These are phyloP conservation scores for Trifolium dubium DNA, from an alignment of 306 rosid species.

Conservation along the genomic window DNA sequence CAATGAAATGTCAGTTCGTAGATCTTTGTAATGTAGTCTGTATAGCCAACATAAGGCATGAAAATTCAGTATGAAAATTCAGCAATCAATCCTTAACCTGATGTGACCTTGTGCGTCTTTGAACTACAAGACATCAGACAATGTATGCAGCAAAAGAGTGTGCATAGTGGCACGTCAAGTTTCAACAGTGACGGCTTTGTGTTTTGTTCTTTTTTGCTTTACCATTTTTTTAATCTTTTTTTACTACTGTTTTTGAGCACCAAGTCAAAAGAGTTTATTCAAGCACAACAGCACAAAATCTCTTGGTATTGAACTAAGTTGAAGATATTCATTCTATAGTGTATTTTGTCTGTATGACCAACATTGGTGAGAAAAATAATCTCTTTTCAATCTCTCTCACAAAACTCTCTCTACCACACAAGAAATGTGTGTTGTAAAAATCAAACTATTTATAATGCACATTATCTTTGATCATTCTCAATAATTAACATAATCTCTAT, in stretches of 20 bases:
- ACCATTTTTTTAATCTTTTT: neutral
- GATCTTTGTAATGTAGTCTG: constrained; percentile 66
- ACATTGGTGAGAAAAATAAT: too few relatives aligned
- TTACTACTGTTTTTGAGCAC: constrained; percentile 50
- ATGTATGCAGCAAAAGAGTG: constrained; percentile 38
- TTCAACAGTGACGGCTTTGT: constrained; percentile 48
- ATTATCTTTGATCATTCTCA: too few relatives aligned
- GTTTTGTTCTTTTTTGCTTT: constrained; percentile 42
- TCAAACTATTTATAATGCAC: too few relatives aligned
- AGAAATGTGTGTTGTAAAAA: too few relatives aligned
- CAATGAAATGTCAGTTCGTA: constrained; percentile 63
- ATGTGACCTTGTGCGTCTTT: constrained; percentile 41
- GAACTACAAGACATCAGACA: constrained; percentile 47
- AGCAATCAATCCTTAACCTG: constrained; percentile 42
- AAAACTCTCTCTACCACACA: constrained; percentile 44
- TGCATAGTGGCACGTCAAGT: constrained; percentile 8
- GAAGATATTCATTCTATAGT: too few relatives aligned
- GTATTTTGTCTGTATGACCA: too few relatives aligned
- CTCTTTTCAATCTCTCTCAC: constrained; percentile 12
- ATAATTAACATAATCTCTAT: too few relatives aligned
- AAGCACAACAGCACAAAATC: constrained; percentile 51
- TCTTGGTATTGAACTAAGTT: neutral
- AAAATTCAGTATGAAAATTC: constrained; percentile 49
- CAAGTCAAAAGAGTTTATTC: constrained; percentile 79
- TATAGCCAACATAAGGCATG: constrained; percentile 69